A percentile compares a stretch with the other conserved stretches of the same genome.
Conservation (phyloP, 1,284 basidiomycete genomes). For the Fomes fomentarius region DNA sequence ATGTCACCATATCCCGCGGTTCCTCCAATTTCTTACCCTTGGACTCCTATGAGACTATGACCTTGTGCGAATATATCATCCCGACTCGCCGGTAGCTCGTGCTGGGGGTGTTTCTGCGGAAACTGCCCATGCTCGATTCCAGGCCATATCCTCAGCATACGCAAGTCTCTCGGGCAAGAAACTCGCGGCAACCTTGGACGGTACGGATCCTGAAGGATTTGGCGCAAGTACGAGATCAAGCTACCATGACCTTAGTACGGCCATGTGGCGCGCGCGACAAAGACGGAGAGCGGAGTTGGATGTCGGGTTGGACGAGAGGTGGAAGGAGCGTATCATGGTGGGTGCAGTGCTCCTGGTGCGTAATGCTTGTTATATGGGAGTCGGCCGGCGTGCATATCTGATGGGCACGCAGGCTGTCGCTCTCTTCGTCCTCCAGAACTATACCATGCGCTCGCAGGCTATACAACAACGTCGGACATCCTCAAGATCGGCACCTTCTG, state of each 20-base stretch:
- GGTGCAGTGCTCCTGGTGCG: slow-evolving; percentile 51
- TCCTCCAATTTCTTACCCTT: background rate
- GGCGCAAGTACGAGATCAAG: slow-evolving; percentile 33
- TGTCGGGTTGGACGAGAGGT: slow-evolving; percentile 47
- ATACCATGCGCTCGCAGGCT: slow-evolving; percentile 27
- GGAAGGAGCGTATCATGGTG: slow-evolving; percentile 59
- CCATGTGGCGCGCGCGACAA: slow-evolving; percentile 46
- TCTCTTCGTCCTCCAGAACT: slow-evolving; percentile 32
- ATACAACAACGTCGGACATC: slow-evolving; percentile 6
- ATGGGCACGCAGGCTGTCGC: slow-evolving; percentile 27
- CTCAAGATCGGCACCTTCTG: background rate
- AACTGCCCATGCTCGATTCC: slow-evolving; percentile 60
- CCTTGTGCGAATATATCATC: slow-evolving; percentile 70
- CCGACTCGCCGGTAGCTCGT: slow-evolving; percentile 60
- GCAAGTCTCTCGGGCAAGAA: slow-evolving; percentile 48
- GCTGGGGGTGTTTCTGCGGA: slow-evolving; percentile 41
- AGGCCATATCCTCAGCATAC: slow-evolving; percentile 63
- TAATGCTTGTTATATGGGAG: no score
- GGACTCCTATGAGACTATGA: slow-evolving; percentile 58
- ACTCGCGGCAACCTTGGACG: slow-evolving; percentile 30
- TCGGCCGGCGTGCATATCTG: background rate
- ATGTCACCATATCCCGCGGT: background rate
- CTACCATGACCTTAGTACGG: slow-evolving; percentile 34
- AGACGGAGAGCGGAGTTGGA: slow-evolving; percentile 40
- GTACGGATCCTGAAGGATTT: slow-evolving; percentile 38